These are phyloP conservation scores for Friedmanniomyces endolithicus DNA, from an alignment of 495 filamentous ascomycete species.

Conservation along the genomic window DNA sequence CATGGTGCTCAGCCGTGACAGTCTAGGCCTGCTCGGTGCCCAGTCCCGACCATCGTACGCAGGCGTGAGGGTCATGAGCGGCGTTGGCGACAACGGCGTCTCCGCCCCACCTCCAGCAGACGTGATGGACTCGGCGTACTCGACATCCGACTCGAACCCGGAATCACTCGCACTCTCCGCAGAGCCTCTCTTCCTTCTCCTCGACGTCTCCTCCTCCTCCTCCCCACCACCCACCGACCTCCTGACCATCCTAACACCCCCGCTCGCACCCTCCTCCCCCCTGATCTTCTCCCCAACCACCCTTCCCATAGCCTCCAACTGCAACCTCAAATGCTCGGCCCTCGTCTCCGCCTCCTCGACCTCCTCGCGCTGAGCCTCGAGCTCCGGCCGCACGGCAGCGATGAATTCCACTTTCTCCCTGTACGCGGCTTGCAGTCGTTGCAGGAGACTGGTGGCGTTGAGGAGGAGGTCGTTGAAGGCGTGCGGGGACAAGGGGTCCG, in stretches of 20 bases:
- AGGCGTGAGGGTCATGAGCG: conserved; percentile 5
- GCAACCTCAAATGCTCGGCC: conserved; percentile 51
- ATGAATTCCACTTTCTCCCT: conserved; percentile 47
- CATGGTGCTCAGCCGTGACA: background rate
- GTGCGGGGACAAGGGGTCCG: conserved; percentile 47
- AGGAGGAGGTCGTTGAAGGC: conserved; percentile 58
- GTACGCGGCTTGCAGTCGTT: conserved; percentile 59
- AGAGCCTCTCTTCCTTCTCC: conserved; percentile 15
- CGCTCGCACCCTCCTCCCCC: conserved; percentile 37
- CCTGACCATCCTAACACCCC: conserved; percentile 6
- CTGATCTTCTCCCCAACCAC: conserved; percentile 46
- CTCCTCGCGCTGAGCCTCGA: conserved; percentile 56
- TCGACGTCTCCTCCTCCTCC: conserved; percentile 5
- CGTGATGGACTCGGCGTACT: conserved; percentile 19
- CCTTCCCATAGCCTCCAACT: conserved; percentile 66
- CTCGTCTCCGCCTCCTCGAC: conserved; percentile 62
- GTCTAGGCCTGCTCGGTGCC: background rate
- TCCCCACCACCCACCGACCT: conserved; percentile 4
- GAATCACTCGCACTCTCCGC: conserved; percentile 22
- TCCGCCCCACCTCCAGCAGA: conserved; percentile 17
- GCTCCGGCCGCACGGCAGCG: conserved; percentile 48
- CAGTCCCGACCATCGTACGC: conserved; percentile 5
- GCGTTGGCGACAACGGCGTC: background rate
- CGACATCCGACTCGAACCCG: conserved; percentile 29
- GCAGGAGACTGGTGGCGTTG: conserved; percentile 54